A percentile compares a stretch with the other conserved stretches of the same genome.
Evolutionary conservation across 305 asterid species (phyloP).

Genomic region (Plantago lanceolata): DNA sequence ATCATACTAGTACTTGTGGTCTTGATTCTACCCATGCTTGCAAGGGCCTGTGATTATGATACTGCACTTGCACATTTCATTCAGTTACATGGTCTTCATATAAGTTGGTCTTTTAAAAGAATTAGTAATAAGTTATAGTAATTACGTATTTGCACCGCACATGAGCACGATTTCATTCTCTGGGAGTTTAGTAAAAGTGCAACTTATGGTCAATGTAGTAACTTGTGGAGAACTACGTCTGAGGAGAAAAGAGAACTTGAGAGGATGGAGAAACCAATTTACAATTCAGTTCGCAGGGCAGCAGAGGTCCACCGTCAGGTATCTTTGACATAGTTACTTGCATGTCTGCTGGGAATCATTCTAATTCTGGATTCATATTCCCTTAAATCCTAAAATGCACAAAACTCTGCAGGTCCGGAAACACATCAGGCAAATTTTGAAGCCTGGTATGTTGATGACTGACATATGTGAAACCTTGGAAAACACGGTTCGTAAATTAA

Average conservation of each 20-base stretch:
- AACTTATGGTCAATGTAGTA: constrained; percentile 38
- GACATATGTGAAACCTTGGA: constrained; percentile 95
- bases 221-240: constrained; percentile 95
- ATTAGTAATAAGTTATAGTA: too few species aligned
- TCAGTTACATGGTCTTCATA: too few species aligned
- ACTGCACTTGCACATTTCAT: too few species aligned
- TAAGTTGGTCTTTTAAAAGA: too few species aligned
- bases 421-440: constrained; percentile 62
- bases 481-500: constrained; percentile 81
- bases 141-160: neutral
- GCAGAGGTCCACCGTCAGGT: constrained; percentile 99
- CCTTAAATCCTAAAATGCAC: neutral
- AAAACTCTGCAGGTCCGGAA: constrained; percentile 65
- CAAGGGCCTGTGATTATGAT: too few species aligned
- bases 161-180: constrained; percentile 9
- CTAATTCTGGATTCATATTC: neutral
- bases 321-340: constrained; percentile 18
- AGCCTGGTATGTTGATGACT: constrained; percentile 95
- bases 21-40: too few species aligned
- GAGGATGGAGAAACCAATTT: constrained; percentile 75
- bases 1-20: too few species aligned
- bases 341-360: constrained; percentile 5
- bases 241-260: constrained; percentile 95
- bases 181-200: constrained; percentile 23
- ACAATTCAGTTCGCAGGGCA: constrained; percentile 90